Evolutionary conservation across 1,284 basidiomycete genomes (phyloP).

Genomic region (Schizophyllum amplum): DNA sequence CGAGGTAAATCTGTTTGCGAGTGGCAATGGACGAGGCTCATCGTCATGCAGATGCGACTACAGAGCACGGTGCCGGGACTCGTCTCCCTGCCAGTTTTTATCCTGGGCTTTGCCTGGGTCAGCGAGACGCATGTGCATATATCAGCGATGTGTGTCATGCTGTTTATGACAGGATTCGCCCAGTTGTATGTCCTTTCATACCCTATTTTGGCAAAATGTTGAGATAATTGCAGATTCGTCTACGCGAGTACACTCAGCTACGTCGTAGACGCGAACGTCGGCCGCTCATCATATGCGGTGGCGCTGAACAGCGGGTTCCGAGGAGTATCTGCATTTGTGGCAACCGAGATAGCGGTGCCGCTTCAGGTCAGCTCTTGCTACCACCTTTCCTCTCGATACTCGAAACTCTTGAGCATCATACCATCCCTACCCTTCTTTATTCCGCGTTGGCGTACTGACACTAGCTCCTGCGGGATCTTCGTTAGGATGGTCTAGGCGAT

Average conservation of each 20-base stretch:
- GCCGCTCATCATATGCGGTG: constrained; percentile 63
- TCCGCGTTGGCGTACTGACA: background rate
- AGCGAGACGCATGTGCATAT: constrained; percentile 56
- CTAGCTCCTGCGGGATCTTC: constrained; percentile 10
- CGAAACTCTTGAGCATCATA: background rate
- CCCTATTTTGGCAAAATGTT: constrained; percentile 7
- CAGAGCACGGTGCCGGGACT: constrained; percentile 52
- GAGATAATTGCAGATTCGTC: constrained; percentile 40
- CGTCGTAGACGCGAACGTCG: constrained; percentile 70
- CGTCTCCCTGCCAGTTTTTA: constrained; percentile 46
- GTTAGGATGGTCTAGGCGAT: background rate
- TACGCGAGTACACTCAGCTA: constrained; percentile 69
- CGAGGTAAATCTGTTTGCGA: constrained; percentile 42
- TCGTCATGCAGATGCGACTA: constrained; percentile 54
- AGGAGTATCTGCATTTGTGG: constrained; percentile 62
- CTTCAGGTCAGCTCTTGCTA: constrained; percentile 43
- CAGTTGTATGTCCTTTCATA: constrained; percentile 43
- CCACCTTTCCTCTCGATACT: constrained; percentile 30
- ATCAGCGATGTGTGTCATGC: constrained; percentile 50
- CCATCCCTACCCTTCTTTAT: background rate
- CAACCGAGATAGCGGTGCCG: constrained; percentile 61
- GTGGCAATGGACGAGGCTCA: background rate
- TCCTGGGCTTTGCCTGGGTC: constrained; percentile 74
- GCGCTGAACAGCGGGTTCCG: constrained; percentile 67
- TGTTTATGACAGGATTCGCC: constrained; percentile 63